Conservation (phyloP, 140 eudicot species). For the Cichorium intybus region DNA sequence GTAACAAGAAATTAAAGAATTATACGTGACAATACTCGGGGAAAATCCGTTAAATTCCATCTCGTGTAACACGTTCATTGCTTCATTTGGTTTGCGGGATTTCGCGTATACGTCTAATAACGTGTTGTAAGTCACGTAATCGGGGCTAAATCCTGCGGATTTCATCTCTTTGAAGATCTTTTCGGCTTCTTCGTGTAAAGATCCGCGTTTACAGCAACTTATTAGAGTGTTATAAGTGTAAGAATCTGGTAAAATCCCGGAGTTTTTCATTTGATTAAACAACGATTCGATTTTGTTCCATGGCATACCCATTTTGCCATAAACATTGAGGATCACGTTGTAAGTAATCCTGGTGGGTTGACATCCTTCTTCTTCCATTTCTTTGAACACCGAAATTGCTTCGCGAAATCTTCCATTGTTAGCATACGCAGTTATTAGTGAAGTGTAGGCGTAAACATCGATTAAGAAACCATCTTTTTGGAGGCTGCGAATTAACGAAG, state of each 20-base stretch:
- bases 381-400: constrained; percentile 63
- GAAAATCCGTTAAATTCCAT: constrained; percentile 70
- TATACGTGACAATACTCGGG: constrained; percentile 80
- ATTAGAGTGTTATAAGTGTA: constrained; percentile 88
- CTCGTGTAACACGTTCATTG: constrained; percentile 73
- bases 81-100: constrained; percentile 74
- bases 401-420: constrained; percentile 77
- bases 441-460: constrained; percentile 77
- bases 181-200: constrained; percentile 73
- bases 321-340: constrained; percentile 81
- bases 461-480: constrained; percentile 58
- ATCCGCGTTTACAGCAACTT: constrained; percentile 85
- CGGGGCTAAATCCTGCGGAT: constrained; percentile 59
- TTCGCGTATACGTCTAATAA: constrained; percentile 88
- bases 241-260: constrained; percentile 62
- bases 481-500: constrained; percentile 57
- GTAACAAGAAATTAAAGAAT: constrained; percentile 81
- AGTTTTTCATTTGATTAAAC: constrained; percentile 54
- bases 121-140: constrained; percentile 81
- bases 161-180: constrained; percentile 81
- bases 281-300: constrained; percentile 56
- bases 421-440: constrained; percentile 63
- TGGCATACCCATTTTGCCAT: constrained; percentile 97
- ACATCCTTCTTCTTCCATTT: constrained; percentile 88
- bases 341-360: constrained; percentile 75